These are phyloP conservation scores for Metschnikowia baotianmanensis DNA, from an alignment of 805 yeast species.

Conservation along the genomic window DNA sequence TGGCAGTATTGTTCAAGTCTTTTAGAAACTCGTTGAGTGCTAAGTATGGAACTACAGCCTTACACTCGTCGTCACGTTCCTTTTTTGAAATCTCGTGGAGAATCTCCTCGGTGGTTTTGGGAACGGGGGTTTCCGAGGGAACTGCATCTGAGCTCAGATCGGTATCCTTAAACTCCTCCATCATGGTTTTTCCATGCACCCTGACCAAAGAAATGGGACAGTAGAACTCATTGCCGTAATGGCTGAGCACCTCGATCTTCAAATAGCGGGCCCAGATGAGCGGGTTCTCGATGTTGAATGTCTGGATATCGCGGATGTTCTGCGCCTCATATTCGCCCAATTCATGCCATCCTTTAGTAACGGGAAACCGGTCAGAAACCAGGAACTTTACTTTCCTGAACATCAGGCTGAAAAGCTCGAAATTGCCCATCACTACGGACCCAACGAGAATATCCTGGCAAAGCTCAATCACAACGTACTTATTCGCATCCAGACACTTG, in stretches of 20 bases:
- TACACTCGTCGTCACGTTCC: constrained; percentile 39
- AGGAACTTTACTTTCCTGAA: constrained; percentile 64
- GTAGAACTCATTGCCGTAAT: constrained; percentile 84
- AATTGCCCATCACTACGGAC: constrained; percentile 76
- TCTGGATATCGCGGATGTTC: constrained; percentile 69
- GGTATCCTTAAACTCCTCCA: constrained; percentile 80
- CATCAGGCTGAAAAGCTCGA: constrained; percentile 87
- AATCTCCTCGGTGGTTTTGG: constrained; percentile 1
- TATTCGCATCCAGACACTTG: constrained; percentile 66
- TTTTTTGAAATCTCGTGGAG: too few species aligned
- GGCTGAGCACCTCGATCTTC: constrained; percentile 67
- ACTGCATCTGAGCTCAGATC: constrained; percentile 34
- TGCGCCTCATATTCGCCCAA: constrained; percentile 76
- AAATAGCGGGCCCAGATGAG: constrained; percentile 86
- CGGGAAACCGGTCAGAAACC: constrained; percentile 77
- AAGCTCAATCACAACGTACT: constrained; percentile 77
- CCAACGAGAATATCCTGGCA: constrained; percentile 91
- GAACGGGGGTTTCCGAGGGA: not conserved
- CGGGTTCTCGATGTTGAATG: constrained; percentile 70
- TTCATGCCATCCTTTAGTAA: constrained; percentile 59
- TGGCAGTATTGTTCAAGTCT: constrained; percentile 33
- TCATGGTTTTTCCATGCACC: constrained; percentile 94
- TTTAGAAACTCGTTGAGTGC: constrained; percentile 47
- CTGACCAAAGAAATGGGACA: constrained; percentile 83
- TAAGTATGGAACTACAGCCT: constrained; percentile 43